Evolutionary conservation across 148 eudicot genomes (phyloP), one percentile per base, ranked within the genome.

Genomic region (Camellia sinensis): DNA sequence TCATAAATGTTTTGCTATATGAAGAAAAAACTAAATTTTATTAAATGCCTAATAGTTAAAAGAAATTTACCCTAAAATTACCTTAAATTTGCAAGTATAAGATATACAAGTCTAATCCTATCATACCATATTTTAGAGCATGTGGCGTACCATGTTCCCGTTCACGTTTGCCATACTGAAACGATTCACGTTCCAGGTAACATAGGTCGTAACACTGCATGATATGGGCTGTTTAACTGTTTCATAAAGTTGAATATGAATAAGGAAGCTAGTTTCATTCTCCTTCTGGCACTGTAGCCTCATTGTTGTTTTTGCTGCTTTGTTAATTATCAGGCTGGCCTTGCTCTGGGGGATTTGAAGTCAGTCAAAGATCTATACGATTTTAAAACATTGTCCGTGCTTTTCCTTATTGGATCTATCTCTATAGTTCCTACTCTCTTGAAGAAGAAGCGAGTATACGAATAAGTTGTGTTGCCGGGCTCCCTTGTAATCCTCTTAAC

Each of bases 311-410:
- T 7, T 17, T 72, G 71, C 76, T 66, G 22, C 13, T 81, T 56
- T 78, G 41, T 77, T 56, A 29, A 21, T 74, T 57, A 57, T 75
- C 90, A 95, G 98, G 98, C 98, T 81, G 98, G 98, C 62, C 94
- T 95, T 84, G 93, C 98, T 72, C 96, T 95, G 19, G 98, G 98
- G 54, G 98, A 95, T 65, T 89, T 95, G 82, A 93, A 95, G 83
- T 95, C 98, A 3, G 91, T 95, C 54, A 95, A 95, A 89, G 98
- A 95, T 87, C 87, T 95, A 15, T 95, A 95, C 63, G 98, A 95
- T 87, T 89, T 93, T 37, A 95, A 93, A 82, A 95, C 98, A 14
- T 87, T 95, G 13, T 84, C 87, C 21, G 85, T 95, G 22, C 98
- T 95, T 83, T 95, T 93, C 85, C 88, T 95, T 77, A 95, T 95